These are phyloP conservation scores for Hypoxylon sp. DNA, from an alignment of 2,329 filamentous ascomycete genomes.

Conservation along the genomic window DNA sequence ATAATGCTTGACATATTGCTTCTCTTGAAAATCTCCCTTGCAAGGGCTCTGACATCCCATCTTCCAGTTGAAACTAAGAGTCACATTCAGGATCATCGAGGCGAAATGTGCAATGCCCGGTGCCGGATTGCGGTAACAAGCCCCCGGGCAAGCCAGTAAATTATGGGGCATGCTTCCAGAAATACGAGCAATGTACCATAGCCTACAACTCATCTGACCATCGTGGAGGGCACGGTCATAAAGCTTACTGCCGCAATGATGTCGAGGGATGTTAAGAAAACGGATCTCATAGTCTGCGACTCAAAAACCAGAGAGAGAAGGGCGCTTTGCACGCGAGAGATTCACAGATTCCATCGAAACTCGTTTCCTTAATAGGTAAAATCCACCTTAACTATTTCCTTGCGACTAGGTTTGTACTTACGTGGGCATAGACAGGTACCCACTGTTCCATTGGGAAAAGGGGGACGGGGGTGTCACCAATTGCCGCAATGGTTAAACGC, in stretches of 20 bases:
- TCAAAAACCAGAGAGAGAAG: not conserved
- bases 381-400: not conserved
- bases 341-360: too few species aligned
- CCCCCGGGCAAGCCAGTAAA: not conserved
- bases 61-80: not conserved
- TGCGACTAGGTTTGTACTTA: not conserved
- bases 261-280: not conserved
- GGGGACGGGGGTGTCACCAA: too few species aligned
- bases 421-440: too few species aligned
- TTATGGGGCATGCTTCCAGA: not conserved
- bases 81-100: not conserved
- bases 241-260: not conserved
- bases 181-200: constrained; percentile 20
- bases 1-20: not conserved
- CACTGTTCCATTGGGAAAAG: not conserved
- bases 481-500: too few species aligned
- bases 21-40: not conserved
- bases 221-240: constrained; percentile 21
- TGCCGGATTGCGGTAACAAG: not conserved
- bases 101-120: not conserved
- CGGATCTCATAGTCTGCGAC: not conserved
- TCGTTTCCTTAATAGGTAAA: too few species aligned
- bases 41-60: not conserved
- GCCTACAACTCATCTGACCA: constrained; percentile 35
- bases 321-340: not conserved